Conservation (phyloP, 2,329 filamentous ascomycete genomes). For the Aureobasidium sp. region DNA sequence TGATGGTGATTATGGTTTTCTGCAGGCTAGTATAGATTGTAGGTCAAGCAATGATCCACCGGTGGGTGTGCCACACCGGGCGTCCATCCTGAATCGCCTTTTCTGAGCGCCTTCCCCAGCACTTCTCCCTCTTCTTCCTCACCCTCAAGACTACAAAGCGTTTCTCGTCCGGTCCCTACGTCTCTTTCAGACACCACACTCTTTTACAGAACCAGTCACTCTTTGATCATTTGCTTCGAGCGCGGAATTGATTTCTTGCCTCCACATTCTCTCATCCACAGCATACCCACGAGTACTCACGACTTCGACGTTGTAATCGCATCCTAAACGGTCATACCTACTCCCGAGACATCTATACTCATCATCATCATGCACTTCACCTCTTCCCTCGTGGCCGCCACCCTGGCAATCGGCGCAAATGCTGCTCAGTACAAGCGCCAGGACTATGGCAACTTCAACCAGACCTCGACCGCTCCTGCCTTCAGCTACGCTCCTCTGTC, state of each 20-base stretch:
- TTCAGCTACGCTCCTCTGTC: conserved; percentile 11
- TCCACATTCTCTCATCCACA: conserved; percentile 13
- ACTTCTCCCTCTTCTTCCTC: conserved; percentile 14
- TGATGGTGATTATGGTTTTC: conserved; percentile 4
- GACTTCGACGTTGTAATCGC: conserved; percentile 14
- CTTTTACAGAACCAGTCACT: conserved; percentile 25
- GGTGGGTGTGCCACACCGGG: conserved; percentile 1
- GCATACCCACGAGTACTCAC: conserved; percentile 8
- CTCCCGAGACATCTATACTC: not conserved
- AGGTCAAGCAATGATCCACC: not conserved
- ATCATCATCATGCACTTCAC: conserved; percentile 15
- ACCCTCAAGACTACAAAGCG: conserved; percentile 21
- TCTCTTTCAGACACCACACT: conserved; percentile 24
- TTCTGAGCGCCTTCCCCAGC: conserved; percentile 4
- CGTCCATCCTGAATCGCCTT: not conserved
- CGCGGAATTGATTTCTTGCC: conserved; percentile 16
- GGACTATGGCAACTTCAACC: conserved; percentile 11
- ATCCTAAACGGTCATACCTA: conserved; percentile 7
- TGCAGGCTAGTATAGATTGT: conserved; percentile 7
- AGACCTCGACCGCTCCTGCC: conserved; percentile 6
- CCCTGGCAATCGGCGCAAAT: conserved; percentile 13
- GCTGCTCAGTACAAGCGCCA: conserved; percentile 13
- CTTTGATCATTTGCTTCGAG: conserved; percentile 17
- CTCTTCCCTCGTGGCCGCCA: conserved; percentile 12
- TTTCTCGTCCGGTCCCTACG: conserved; percentile 16